Base-by-base conservation (phyloP, 768 basidiomycete genomes). In the Phlebiopsis gigantea region DNA sequence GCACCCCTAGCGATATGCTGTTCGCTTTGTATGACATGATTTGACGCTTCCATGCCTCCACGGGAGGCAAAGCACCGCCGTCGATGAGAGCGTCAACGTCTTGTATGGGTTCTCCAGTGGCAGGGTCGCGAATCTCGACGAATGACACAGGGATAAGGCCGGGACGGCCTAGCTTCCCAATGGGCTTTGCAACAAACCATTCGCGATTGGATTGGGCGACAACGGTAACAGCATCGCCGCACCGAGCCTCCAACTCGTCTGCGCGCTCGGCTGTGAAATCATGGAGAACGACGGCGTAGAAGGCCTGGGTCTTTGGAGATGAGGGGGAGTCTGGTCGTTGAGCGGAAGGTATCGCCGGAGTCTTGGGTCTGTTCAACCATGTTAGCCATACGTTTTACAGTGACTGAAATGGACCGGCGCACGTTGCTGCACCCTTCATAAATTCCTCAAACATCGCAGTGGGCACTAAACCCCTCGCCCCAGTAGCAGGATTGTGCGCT, bases 151-250 rank as follows among this genome's bases (percentile, higher is more conserved):
- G 97, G 57, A 99, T 98, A 56, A 99, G 80, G 50, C 97, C 97
- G 0, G 97, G 97, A 53, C 95, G 88, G 28, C 97, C 96, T 19
- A 99, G 82, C 55, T 84, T 81, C 41, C 94, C 93, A 65, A 99
- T 99, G 12, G 96, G 93, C 72, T 99, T 99, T 25, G 97, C 97
- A 47, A 99, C 97, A 71, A 98, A 98, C 97, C 97, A 99, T 71
- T 99, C 97, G 61, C 93, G 92, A 68, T 98, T 99, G n/a, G 95
- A 98, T 71, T 98, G 97, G 0, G 97, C 97, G 56, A 98, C 97
- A 58, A 99, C 93, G 17, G 95, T 90, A 68, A 99, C 91, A 7
- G 91, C 80, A 65, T 99, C 97, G 31, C 95, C 96, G 0, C 87
- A 82, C 65, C 89, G 93, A 1, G 96, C 96, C 59, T 96, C 95